Conservation (phyloP, 306 rosid species). For the Lithocarpus polystachyus region DNA sequence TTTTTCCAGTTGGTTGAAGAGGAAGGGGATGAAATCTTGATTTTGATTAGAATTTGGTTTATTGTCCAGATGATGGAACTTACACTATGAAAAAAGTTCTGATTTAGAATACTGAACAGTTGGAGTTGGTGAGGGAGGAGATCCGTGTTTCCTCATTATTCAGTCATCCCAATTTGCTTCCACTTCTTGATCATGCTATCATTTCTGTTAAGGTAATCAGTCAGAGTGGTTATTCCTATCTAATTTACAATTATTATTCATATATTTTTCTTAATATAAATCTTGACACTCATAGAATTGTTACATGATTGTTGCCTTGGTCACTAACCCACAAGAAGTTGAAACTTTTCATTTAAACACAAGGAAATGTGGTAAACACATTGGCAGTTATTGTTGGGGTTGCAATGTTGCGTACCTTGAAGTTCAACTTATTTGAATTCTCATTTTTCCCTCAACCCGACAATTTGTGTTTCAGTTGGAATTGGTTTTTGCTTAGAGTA, state of each 20-base stretch:
- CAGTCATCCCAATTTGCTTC: conserved; percentile 93
- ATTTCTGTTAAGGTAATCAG: conserved; percentile 74
- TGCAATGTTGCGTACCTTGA: neutral
- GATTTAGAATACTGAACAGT: conserved; percentile 87
- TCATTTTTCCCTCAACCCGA: too few species aligned
- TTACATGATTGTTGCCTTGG: neutral
- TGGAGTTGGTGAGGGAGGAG: conserved; percentile 94
- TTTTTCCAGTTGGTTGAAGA: neutral
- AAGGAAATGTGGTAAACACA: neutral
- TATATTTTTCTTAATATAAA: neutral
- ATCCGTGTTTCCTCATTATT: conserved; percentile 92
- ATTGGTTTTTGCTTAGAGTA: too few species aligned
- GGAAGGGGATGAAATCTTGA: neutral
- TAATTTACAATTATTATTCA: neutral
- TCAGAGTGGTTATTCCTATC: neutral
- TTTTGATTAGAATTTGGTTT: neutral
- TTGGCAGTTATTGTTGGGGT: neutral
- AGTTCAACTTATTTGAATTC: too few species aligned
- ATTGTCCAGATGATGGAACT: conserved; percentile 73
- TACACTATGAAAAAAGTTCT: conserved; percentile 95
- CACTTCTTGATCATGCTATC: conserved; percentile 97
- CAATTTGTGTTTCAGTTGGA: too few species aligned
- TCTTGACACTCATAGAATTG: neutral
- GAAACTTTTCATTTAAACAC: neutral
- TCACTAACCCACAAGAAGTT: neutral